These are phyloP conservation scores for Mycena capillaripes DNA, from an alignment of 768 basidiomycete genomes.

Conservation along the genomic window DNA sequence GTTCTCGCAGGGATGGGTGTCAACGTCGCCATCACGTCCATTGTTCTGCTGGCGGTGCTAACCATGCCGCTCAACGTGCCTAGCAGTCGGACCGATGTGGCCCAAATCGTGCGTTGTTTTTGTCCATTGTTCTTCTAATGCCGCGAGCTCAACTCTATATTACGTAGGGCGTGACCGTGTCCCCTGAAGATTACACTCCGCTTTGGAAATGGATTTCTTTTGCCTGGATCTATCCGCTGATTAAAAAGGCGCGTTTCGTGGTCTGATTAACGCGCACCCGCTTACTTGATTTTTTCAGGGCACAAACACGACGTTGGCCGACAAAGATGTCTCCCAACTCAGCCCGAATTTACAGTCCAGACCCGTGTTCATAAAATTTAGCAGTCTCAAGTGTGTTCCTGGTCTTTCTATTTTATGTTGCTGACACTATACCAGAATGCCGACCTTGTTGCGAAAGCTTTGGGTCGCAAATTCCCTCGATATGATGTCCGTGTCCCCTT, in stretches of 20 bases:
- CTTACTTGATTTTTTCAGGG: conserved; percentile 49
- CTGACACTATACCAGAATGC: neutral
- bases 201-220: conserved; percentile 51
- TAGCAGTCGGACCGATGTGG: conserved; percentile 49
- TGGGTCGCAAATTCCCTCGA: conserved; percentile 28
- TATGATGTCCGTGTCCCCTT: conserved; percentile 14
- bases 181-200: conserved; percentile 80
- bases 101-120: conserved; percentile 67
- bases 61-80: conserved; percentile 22
- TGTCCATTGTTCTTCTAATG: neutral
- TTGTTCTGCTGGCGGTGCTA: conserved; percentile 48
- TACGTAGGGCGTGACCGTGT: conserved; percentile 50
- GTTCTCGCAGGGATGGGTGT: conserved; percentile 44
- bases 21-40: conserved; percentile 52
- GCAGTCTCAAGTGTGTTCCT: conserved; percentile 2
- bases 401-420: neutral
- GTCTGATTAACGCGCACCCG: neutral
- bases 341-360: conserved; percentile 78
- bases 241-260: conserved; percentile 56
- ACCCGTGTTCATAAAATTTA: conserved; percentile 71
- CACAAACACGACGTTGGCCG: conserved; percentile 68
- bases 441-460: neutral
- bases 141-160: conserved; percentile 38
- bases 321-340: conserved; percentile 79
- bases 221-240: conserved; percentile 77